phyloP scores from a whole-genome alignment of 495 filamentous ascomycete genomes.

The Hypoxylon lienhwacheense region DNA sequence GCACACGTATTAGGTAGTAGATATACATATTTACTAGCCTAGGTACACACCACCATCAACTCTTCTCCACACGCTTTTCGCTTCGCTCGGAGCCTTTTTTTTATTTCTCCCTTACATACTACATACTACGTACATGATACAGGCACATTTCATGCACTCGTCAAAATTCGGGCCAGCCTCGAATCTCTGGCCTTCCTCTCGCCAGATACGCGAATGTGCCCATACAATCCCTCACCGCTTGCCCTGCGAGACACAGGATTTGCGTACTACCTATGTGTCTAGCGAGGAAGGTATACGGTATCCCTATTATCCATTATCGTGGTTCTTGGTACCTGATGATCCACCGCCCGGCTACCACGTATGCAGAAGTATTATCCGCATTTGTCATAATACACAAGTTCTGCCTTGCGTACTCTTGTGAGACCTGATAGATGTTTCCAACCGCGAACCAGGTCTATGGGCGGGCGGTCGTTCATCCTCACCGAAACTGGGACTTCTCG shows the following conservation, averaged over 20 bases:
- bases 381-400: constrained; percentile 28
- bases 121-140: constrained; percentile 1
- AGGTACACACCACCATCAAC: constrained; percentile 14
- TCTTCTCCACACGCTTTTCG: constrained; percentile 22
- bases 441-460: not conserved
- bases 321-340: constrained; percentile 38
- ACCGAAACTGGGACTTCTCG: constrained; percentile 13
- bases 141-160: constrained; percentile 11
- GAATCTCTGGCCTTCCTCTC: constrained; percentile 7
- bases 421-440: constrained; percentile 14
- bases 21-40: not conserved
- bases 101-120: constrained; percentile 18
- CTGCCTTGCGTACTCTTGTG: constrained; percentile 27
- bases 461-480: constrained; percentile 9
- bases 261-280: constrained; percentile 7
- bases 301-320: constrained; percentile 32
- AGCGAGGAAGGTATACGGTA: constrained; percentile 6
- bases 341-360: constrained; percentile 32
- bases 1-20: too few species aligned
- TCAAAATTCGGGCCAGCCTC: constrained; percentile 17
- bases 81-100: constrained; percentile 19
- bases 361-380: constrained; percentile 31
- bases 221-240: constrained; percentile 24
- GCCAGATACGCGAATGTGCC: constrained; percentile 29
- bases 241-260: constrained; percentile 23